phyloP scores from a whole-genome alignment of 805 yeast genomes.

The Yamadazyma sp. region DNA sequence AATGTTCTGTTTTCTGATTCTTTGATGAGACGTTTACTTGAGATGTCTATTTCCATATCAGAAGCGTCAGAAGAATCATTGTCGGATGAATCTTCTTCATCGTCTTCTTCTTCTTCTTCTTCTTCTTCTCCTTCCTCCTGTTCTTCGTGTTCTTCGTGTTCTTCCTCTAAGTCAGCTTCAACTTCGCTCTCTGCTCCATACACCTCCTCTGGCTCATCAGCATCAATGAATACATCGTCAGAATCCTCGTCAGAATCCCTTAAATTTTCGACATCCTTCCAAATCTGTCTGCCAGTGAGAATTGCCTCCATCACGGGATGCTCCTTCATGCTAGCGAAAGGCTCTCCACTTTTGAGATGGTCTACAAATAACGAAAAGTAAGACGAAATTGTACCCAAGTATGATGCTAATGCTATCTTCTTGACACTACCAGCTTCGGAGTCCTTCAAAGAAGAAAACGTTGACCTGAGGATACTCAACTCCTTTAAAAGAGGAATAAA shows the following conservation, averaged over 20 bases:
- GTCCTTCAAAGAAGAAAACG: conserved; percentile 17
- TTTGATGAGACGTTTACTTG: conserved; percentile 53
- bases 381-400: conserved; percentile 73
- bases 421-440: conserved; percentile 49
- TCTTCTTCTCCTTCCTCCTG: conserved; percentile 16
- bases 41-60: conserved; percentile 52
- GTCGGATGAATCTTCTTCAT: conserved; percentile 20
- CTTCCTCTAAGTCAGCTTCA: conserved; percentile 22
- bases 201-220: conserved; percentile 14
- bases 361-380: conserved; percentile 75
- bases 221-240: conserved; percentile 7
- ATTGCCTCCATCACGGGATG: conserved; percentile 89
- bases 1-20: conserved; percentile 15
- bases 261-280: conserved; percentile 77
- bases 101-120: conserved; percentile 20
- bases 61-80: conserved; percentile 13
- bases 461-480: conserved; percentile 27
- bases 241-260: conserved; percentile 21
- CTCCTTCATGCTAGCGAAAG: conserved; percentile 65
- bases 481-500: conserved; percentile 76
- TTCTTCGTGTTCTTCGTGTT: conserved; percentile 14
- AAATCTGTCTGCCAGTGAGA: conserved; percentile 76
- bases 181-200: conserved; percentile 16
- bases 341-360: conserved; percentile 52
- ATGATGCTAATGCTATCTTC: conserved; percentile 69